Base-by-base conservation (phyloP, 192 early-diverging fungal species). In the Coemansia sp. region DNA sequence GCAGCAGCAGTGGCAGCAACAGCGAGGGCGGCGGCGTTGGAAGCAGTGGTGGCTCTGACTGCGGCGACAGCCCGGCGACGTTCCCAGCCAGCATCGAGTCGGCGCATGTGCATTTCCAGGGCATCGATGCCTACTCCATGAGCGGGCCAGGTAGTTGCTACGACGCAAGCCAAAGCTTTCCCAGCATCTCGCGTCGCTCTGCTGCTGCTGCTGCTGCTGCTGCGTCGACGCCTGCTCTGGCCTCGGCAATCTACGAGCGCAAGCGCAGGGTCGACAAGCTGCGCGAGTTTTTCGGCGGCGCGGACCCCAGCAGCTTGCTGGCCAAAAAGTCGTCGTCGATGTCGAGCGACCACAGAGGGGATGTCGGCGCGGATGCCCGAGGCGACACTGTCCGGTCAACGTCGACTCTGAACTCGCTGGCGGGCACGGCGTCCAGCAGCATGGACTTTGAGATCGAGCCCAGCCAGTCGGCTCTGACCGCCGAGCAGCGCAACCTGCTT, bases 401-500 rank as follows among this genome's bases (percentile, higher is more conserved):
- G 23, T 64, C 61, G n/a, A n/a, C 50, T 16, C n/a, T 46, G 13
- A 42, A 35, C 2, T 18, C 28, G 13, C 34, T 9, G 18, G 32
- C 50, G 8, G 36, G 24, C 45, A 47, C 58, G 36, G 16, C 18
- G 22, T 30, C 4, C 11, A 25, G 9, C 20, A 11, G 51, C 25
- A 27, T 23, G 18, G 51, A 13, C 13, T n/a, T 6, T 42, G 36
- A 24, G 28, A 7, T 24, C 19, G 19, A n/a, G n/a, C 19, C 7
- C 7, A 0, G 1, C 25, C 3, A 16, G 25, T 30, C 55, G 19
- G 55, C 55, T 20, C 69, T 90, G 53, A 64, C 81, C 8, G 30
- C 75, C 9, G 80, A 81, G 60, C 75, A 86, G 67, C 77, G 85
- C n/a, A 71, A 82, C 18, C 62, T 85, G 20, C 76, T 90, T 28